Base-by-base conservation (phyloP, 345 rosid species). In the Anacardium occidentale region DNA sequence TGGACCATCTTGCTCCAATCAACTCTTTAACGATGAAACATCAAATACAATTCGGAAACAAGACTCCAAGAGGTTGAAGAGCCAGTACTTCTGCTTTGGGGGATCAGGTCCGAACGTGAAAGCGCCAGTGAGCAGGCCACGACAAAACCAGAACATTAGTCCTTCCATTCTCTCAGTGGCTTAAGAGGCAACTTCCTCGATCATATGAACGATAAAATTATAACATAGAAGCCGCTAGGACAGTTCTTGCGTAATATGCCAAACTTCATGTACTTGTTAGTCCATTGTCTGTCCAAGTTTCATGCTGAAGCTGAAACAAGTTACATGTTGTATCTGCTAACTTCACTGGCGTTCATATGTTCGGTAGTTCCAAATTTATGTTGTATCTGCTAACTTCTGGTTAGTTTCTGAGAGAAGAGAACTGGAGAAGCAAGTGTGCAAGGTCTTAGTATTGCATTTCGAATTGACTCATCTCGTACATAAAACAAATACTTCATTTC, bases 1-100 rank as follows among this genome's bases (percentile, higher is more conserved):
- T 1, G 89, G 83, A 18, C 81, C 95, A n/a, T 86, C 97, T 54
- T 68, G 79, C 21, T 69, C 84, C 68, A 79, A 70, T 57, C 77
- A 65, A 64, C 32, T 66, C 9, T 76, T 34, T 8, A 82, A 78
- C 22, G 80, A 81, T 4, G 87, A 60, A 52, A 78, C 68, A 20
- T 80, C 83, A 52, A 76, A 74, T 50, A 53, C 55, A 67, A 20
- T 18, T 20, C 80, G 79, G 29, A 87, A 86, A 72, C 87, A 84
- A 66, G 78, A 82, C 11, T 71, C 87, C 0, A 90, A 77, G 80
- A 87, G 73, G 67, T 60, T 75, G 51, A 87, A 83, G 78, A 85
- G 88, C 57, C 90, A 80, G 54, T 90, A 85, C 82, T 91, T 90
- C 74, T 94, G 98, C 70, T 90, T 90, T 17, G 94, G 93, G 32